These are phyloP conservation scores for Clathrospora elynae DNA, from an alignment of 2,329 filamentous ascomycete genomes.

Conservation along the genomic window DNA sequence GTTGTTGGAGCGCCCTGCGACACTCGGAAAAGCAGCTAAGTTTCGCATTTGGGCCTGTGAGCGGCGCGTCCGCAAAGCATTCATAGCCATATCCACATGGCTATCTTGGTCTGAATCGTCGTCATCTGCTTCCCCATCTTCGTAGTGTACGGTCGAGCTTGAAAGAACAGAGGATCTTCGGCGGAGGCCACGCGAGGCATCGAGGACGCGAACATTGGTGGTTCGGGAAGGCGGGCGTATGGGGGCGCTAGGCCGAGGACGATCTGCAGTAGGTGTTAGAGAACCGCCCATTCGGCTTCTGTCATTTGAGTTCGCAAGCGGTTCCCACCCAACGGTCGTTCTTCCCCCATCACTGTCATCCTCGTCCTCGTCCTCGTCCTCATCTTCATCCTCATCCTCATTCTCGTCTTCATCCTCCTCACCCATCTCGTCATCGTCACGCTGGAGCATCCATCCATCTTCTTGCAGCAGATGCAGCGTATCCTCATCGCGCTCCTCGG, in stretches of 20 bases:
- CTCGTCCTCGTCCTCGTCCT: no score
- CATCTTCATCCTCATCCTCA: no score
- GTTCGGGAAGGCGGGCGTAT: conserved; percentile 49
- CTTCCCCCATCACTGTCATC: conserved; percentile 51
- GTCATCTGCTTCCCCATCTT: conserved; percentile 51
- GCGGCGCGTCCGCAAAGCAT: conserved; percentile 40
- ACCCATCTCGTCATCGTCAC: conserved; percentile 48
- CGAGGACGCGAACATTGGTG: conserved; percentile 40
- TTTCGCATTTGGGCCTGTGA: conserved; percentile 46
- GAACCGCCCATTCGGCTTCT: conserved; percentile 52
- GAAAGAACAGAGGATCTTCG: conserved; percentile 47
- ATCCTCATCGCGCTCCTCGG: conserved; percentile 48
- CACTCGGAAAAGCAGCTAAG: conserved; percentile 28
- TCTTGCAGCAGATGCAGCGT: conserved; percentile 44
- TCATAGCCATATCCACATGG: conserved; percentile 45
- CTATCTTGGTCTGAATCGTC: conserved; percentile 51
- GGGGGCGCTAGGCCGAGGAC: conserved; percentile 47
- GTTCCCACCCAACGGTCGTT: conserved; percentile 54
- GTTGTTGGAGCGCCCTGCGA: conserved; percentile 32
- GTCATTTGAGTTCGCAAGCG: conserved; percentile 53
- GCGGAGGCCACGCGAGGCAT: conserved; percentile 47
- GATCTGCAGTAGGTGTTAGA: conserved; percentile 56
- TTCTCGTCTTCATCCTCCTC: conserved; percentile 47
- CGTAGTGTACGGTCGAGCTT: conserved; percentile 44
- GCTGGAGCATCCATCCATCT: conserved; percentile 48